These are phyloP conservation scores for Bonia amplexicaulis DNA, from an alignment of 176 grass and related monocot genomes.

Conservation along the genomic window DNA sequence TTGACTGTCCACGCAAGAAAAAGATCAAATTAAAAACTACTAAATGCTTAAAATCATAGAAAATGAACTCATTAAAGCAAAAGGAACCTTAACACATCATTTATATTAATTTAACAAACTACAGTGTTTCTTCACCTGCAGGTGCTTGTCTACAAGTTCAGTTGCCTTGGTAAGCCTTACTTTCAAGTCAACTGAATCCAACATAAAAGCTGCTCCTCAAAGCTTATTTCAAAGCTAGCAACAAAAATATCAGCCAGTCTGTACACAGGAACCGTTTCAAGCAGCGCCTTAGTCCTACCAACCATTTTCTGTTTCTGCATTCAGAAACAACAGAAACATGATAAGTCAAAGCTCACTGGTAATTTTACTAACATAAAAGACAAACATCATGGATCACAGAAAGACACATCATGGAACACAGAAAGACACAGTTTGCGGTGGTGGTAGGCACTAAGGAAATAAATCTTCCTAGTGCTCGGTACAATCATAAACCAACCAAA, in stretches of 20 bases:
- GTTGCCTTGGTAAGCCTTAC: conserved; percentile 91
- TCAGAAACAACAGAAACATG: conserved; percentile 9
- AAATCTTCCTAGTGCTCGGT: neutral
- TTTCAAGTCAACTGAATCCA: conserved; percentile 97
- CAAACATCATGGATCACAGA: neutral
- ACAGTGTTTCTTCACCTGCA: conserved; percentile 66
- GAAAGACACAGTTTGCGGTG: neutral
- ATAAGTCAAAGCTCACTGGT: conserved; percentile 18
- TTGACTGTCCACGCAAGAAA: conserved; percentile 60
- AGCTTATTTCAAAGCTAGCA: conserved; percentile 98
- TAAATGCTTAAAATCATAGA: neutral
- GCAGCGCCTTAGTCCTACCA: conserved; percentile 92
- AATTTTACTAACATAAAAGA: conserved; percentile 5
- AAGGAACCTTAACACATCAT: neutral
- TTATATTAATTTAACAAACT: conserved; percentile 10
- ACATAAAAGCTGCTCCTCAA: conserved; percentile 96
- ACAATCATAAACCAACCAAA: neutral
- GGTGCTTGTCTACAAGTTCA: conserved; percentile 84
- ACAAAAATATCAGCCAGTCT: conserved; percentile 99
- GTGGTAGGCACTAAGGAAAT: neutral
- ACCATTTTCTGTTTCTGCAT: conserved; percentile 94
- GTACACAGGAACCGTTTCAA: conserved; percentile 95
- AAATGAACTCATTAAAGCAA: neutral
- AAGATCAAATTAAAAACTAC: conserved; percentile 6
- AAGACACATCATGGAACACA: neutral